Evolutionary conservation across 192 early-diverging fungal genomes (phyloP), one percentile per base, ranked within the genome.

Genomic region (Cladochytrium replicatum): DNA sequence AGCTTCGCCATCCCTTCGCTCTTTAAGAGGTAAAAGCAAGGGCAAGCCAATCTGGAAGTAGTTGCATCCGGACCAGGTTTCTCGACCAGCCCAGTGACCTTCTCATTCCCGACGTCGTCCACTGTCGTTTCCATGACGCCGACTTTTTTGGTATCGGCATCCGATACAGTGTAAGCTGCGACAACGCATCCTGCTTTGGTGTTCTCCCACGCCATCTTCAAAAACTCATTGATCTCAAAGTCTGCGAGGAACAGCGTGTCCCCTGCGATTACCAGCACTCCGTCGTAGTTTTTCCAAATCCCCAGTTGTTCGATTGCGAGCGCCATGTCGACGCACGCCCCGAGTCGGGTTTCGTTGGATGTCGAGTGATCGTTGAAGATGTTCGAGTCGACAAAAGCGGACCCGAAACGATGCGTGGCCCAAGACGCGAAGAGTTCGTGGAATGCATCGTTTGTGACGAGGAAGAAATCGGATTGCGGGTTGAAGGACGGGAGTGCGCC

Each of bases 11-110:
- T 21, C 0, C 57, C 39, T 26, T 46, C 8, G 4, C 24, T 41
- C 13, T 55, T 41, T 8, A 82, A 48, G 13, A 65, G 58, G 48
- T 82, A 82, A 42, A 81, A 82, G 46, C 80, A 82, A 8, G 80
- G 80, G 57, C 77, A 79, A 21, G 68, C 80, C 22, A 56, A 41
- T 5, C 80, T 46, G 1, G 69, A 65, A 19, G 4, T 29, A 1
- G 75, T 82, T 11, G 53, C 46, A 6, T 39, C 4, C 1, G 80
- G 59, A 9, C 44, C 23, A 0, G 80, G 80, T 50, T 82, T 82
- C 50, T 82, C 80, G 11, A 73, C 37, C 41, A 80, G 74, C 6
- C 47, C 39, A 8, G 49, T 66, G 26, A 82, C 63, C 8, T 48
- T 19, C 4, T 54, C 40, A 2, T 13, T 19, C 0, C 15, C 51